Percentiles rank a stretch among this genome's conserved stretches.
Evolutionary conservation across 257 asterid genomes (phyloP).

Genomic region (Petrea volubilis): DNA sequence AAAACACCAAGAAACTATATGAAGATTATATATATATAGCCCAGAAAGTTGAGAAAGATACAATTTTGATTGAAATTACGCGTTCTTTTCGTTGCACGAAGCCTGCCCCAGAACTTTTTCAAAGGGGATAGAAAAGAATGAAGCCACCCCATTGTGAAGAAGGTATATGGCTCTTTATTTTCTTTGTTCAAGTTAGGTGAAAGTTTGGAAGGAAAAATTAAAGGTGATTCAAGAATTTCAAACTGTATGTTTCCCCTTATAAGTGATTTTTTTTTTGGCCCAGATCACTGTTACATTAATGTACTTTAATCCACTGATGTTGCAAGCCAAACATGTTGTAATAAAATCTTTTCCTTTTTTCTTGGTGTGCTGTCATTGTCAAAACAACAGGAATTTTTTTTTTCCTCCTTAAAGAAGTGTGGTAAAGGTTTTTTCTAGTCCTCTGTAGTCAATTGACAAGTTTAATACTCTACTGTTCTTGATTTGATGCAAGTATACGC

Average conservation of each 20-base stretch:
- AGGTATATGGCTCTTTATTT: not conserved
- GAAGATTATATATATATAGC: not conserved
- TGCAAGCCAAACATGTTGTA: slow-evolving; percentile 20
- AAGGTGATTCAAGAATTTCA: not conserved
- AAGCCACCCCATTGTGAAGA: slow-evolving; percentile 55
- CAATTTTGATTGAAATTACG: slow-evolving; percentile 25
- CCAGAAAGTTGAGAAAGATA: not conserved
- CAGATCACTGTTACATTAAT: slow-evolving; percentile 26
- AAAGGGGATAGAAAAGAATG: slow-evolving; percentile 51
- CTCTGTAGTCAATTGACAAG: slow-evolving; percentile 22
- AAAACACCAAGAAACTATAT: too few species aligned
- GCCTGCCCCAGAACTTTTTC: slow-evolving; percentile 49
- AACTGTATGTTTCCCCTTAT: slow-evolving; percentile 25
- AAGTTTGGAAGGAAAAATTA: slow-evolving; percentile 28
- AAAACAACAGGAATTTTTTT: not conserved
- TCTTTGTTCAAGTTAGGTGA: slow-evolving; percentile 24
- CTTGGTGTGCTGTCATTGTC: slow-evolving; percentile 44
- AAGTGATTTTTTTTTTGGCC: not conserved
- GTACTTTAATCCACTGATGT: slow-evolving; percentile 28
- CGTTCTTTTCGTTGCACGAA: slow-evolving; percentile 35
- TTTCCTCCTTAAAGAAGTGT: not conserved
- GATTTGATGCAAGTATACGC: slow-evolving; percentile 25
- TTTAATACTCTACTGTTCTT: slow-evolving; percentile 22
- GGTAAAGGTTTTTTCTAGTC: slow-evolving; percentile 14
- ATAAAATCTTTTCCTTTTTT: slow-evolving; percentile 1